Conservation (phyloP, 1,139 yeast species). For the Pichia sp. region DNA sequence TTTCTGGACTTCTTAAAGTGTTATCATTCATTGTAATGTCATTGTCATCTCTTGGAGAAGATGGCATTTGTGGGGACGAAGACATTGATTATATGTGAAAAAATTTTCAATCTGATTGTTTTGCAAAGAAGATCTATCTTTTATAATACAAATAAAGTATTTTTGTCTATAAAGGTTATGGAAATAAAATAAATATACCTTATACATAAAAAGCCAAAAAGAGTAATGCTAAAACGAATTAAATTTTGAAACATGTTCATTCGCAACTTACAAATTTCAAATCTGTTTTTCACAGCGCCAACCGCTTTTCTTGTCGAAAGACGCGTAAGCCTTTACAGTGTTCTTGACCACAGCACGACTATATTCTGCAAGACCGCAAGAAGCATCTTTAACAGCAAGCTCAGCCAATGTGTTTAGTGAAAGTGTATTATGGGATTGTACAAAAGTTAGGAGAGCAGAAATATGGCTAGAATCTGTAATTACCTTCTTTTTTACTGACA, state of each 20-base stretch:
- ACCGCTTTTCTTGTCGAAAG: conserved; percentile 24
- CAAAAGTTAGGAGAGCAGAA: conserved; percentile 41
- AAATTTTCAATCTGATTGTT: too few relatives aligned
- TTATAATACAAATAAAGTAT: too few relatives aligned
- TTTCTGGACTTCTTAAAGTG: background rate
- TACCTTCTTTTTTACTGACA: conserved; percentile 36
- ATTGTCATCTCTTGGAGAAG: conserved; percentile 28
- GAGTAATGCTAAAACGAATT: too few relatives aligned
- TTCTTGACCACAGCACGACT: conserved; percentile 64
- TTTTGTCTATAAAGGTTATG: too few relatives aligned
- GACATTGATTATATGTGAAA: conserved; percentile 14
- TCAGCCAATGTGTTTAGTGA: conserved; percentile 74
- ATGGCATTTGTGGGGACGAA: conserved; percentile 27
- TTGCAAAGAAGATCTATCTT: too few relatives aligned
- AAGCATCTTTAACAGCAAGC: conserved; percentile 55
- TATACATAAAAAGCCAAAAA: too few relatives aligned
- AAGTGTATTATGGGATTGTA: conserved; percentile 54
- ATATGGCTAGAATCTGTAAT: conserved; percentile 46
- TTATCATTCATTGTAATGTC: background rate
- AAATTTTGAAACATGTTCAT: too few relatives aligned
- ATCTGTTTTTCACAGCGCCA: too few relatives aligned
- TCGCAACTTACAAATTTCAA: too few relatives aligned
- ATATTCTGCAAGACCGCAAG: conserved; percentile 36
- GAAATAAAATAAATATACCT: too few relatives aligned
- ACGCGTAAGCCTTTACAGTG: conserved; percentile 40